Evolutionary conservation across 805 yeast genomes (phyloP).

Genomic region (Kuraishia borneana): DNA sequence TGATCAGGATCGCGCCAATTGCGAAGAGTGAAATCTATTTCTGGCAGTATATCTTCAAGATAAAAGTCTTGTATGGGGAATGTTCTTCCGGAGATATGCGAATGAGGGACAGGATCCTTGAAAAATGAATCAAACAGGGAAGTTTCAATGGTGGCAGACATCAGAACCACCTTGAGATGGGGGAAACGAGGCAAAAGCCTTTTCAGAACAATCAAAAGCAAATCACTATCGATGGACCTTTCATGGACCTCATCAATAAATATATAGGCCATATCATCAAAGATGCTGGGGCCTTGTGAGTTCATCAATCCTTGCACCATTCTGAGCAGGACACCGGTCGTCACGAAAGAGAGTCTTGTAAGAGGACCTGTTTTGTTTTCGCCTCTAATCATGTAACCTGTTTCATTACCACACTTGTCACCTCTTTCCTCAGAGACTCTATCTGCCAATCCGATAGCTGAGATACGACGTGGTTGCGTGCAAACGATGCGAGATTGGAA

Average conservation of each 20-base stretch:
- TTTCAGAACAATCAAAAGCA: slow-evolving; percentile 68
- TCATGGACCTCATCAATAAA: slow-evolving; percentile 97
- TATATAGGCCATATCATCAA: slow-evolving; percentile 52
- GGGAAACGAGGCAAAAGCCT: slow-evolving; percentile 38
- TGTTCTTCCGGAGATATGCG: slow-evolving; percentile 88
- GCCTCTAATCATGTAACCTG: slow-evolving; percentile 87
- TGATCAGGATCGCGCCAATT: slow-evolving; percentile 15
- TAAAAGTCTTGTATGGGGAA: slow-evolving; percentile 78
- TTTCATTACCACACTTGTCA: slow-evolving; percentile 54
- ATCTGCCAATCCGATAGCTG: slow-evolving; percentile 90
- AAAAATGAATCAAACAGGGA: slow-evolving; percentile 60
- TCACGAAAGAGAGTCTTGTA: slow-evolving; percentile 78
- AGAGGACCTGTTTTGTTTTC: slow-evolving; percentile 52
- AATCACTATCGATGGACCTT: slow-evolving; percentile 83
- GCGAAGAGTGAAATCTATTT: slow-evolving; percentile 31
- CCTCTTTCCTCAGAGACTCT: slow-evolving; percentile 81
- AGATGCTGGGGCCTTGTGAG: slow-evolving; percentile 22
- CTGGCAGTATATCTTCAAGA: slow-evolving; percentile 53
- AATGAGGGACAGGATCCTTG: slow-evolving; percentile 39
- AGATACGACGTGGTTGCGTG: slow-evolving; percentile 93
- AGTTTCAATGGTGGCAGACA: slow-evolving; percentile 91
- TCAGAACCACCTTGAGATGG: slow-evolving; percentile 58
- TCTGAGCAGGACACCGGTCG: slow-evolving; percentile 85
- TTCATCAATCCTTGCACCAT: slow-evolving; percentile 53
- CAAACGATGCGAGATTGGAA: slow-evolving; percentile 58